phyloP scores from a whole-genome alignment of 2,329 filamentous ascomycete species.

The Monilinia vaccinii-corymbosi region DNA sequence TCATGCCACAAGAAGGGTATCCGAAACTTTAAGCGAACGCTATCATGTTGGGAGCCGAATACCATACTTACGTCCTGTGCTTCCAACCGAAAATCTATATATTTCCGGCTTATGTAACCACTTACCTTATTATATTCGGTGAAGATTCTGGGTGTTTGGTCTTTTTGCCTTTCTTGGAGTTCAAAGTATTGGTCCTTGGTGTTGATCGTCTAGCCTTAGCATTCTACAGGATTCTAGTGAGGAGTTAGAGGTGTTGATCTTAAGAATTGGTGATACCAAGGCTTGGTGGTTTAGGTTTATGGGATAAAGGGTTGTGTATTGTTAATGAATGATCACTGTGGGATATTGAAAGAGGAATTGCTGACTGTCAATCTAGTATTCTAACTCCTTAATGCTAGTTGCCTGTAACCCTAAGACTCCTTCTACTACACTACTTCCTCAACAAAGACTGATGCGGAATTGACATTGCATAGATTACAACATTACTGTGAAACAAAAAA shows the following conservation, averaged over 20 bases:
- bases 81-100: neutral
- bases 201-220: neutral
- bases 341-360: neutral
- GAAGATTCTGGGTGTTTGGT: neutral
- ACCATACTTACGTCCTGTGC: neutral
- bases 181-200: neutral
- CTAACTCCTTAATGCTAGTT: neutral
- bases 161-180: neutral
- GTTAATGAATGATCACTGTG: neutral
- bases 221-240: neutral
- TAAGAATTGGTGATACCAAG: neutral
- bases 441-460: neutral
- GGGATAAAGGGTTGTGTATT: neutral
- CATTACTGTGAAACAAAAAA: neutral
- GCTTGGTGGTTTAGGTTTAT: too few species aligned
- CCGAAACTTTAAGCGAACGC: neutral
- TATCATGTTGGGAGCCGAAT: neutral
- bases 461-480: neutral
- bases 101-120: neutral
- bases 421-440: neutral
- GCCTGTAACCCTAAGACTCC: too few species aligned
- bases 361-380: neutral
- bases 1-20: neutral
- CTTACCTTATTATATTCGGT: neutral
- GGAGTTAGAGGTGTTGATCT: neutral